phyloP scores from a whole-genome alignment of 371 early-diverging fungal genomes.

The Mortierella sp. region DNA sequence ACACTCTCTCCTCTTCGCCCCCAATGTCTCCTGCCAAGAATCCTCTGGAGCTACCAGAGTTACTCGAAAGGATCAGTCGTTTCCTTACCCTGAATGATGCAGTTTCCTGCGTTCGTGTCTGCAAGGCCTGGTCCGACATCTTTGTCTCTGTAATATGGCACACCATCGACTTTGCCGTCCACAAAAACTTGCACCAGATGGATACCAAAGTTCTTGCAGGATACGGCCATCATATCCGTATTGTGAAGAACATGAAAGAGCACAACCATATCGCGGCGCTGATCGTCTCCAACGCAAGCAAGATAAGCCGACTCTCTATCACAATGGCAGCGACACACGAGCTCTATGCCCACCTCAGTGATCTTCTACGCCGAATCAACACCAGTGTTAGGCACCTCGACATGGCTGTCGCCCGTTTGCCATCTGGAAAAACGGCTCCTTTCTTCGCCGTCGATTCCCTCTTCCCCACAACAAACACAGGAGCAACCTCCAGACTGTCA shows the following conservation, averaged over 20 bases:
- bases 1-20: background rate
- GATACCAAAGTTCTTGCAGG: background rate
- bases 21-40: background rate
- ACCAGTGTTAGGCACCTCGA: background rate
- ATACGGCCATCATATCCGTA: constrained; percentile 10
- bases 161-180: constrained; percentile 5
- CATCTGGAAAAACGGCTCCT: background rate
- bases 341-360: background rate
- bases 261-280: background rate
- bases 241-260: background rate
- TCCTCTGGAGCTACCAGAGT: constrained; percentile 12
- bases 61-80: background rate
- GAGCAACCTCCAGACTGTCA: background rate
- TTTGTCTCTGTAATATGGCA: constrained; percentile 5
- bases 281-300: background rate
- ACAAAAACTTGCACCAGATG: background rate
- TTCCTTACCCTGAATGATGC: constrained; percentile 9
- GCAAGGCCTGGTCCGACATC: constrained; percentile 1
- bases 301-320: background rate
- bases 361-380: background rate
- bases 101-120: constrained; percentile 1
- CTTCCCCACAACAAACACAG: background rate
- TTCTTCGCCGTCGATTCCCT: background rate
- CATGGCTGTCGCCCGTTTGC: too few relatives aligned
- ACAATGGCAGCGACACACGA: background rate